Conservation (phyloP, 306 rosid genomes). For the Cucumis melo region DNA sequence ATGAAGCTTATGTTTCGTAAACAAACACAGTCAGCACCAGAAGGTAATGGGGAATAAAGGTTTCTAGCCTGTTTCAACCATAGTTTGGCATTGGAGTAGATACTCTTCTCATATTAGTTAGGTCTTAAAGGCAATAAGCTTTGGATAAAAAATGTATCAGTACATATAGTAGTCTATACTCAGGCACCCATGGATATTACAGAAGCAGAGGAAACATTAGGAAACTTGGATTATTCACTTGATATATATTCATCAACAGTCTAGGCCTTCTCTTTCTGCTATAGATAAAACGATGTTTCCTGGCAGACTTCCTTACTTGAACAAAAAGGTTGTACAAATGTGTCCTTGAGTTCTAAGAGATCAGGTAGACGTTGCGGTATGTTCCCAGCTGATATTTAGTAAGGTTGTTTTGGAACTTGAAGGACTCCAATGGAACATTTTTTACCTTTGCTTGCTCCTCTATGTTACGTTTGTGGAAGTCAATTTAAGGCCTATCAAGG, state of each 20-base stretch:
- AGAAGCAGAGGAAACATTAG: not conserved
- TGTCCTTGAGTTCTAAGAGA: too few species aligned
- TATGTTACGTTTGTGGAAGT: not conserved
- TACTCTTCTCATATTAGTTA: not conserved
- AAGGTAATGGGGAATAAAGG: not conserved
- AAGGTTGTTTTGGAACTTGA: not conserved
- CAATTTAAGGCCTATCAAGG: not conserved
- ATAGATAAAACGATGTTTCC: too few species aligned
- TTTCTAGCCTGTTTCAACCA: not conserved
- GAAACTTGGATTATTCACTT: not conserved
- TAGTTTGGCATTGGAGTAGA: not conserved
- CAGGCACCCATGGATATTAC: not conserved
- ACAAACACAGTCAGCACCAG: not conserved
- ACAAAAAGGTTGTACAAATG: too few species aligned
- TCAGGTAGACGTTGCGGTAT: not conserved
- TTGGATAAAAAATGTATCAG: not conserved
- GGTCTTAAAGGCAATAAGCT: not conserved
- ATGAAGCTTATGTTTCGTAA: not conserved
- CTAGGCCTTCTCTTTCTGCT: not conserved
- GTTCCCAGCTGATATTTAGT: not conserved
- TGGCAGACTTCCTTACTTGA: too few species aligned
- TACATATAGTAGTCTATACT: not conserved
- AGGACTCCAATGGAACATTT: not conserved
- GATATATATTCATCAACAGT: not conserved
- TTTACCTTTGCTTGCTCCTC: not conserved